Base-by-base conservation (phyloP, 2,329 filamentous ascomycete species). In the Ophiosphaerella herpotricha region DNA sequence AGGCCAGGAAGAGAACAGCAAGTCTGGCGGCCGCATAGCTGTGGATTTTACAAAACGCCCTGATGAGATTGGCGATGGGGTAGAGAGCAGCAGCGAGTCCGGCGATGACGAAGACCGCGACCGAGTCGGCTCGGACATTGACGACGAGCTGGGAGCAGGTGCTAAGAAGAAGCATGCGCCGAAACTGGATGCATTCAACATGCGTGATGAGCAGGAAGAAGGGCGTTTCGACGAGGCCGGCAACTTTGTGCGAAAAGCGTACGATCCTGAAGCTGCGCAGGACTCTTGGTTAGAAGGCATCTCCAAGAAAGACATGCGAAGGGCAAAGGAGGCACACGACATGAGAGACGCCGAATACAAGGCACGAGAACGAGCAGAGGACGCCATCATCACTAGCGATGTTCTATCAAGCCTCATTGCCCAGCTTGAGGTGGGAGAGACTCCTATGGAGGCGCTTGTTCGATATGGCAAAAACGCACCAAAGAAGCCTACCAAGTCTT, bases 101-200 rank as follows among this genome's bases (percentile, higher is more conserved):
- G 82, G 83, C 5, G 80, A 82, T 36, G 83, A 90, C 42, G 83
- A 89, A 56, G 79, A 81, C 54, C 76, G 84, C 39, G 91, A 90
- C 24, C 85, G 85, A 40, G 75, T 90, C 31, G 90, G 74, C 29
- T 69, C 74, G 53, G 89, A 85, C 14, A 70, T 96, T 13, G 94
- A 97, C 60, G 88, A 92, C 46, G 94, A 99, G 72, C 80, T 99
- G 5, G 94, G 94, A 2, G 87, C 90, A 1, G 94, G 94, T 12
- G 89, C 89, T 2, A 88, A 95, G 63, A 97, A 97, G 77, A 89
- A 86, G 64, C 91, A 97, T 72, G 94, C 94, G 1, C 94, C 94
- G 1, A 90, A 94, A 71, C 82, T 99, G 5, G 94, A 97, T 72
- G 93, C 93, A 2, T 99, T 99, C 81, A 97, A 99, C 68, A 89